Percentiles rank a stretch among this genome's conserved stretches.
These are phyloP conservation scores for Ettlia oleoabundans DNA, from an alignment of 139 green algal species.

Conservation along the genomic window DNA sequence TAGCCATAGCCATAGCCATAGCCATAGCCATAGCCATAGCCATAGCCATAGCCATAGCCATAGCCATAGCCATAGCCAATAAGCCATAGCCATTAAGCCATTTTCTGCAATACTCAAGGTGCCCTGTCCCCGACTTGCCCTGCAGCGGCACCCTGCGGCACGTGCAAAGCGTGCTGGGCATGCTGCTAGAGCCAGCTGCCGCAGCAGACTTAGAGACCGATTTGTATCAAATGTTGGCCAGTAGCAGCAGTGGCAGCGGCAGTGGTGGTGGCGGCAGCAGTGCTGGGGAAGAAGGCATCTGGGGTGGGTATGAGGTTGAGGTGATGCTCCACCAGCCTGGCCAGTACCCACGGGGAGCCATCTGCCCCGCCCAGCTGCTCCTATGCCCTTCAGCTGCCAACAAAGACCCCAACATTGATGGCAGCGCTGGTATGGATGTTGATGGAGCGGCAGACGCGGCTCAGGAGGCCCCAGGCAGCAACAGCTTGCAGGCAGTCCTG, in stretches of 20 bases:
- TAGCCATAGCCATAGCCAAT: too few relatives aligned
- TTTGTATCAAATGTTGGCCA: too few relatives aligned
- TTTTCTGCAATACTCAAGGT: too few relatives aligned
- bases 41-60: too few relatives aligned
- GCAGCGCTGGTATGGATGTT: background rate
- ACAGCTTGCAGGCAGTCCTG: conserved; percentile 3
- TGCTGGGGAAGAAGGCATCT: background rate
- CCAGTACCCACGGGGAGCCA: conserved; percentile 25
- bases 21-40: too few relatives aligned
- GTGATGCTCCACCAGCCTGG: conserved; percentile 44
- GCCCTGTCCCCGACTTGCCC: background rate
- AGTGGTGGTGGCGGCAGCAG: background rate
- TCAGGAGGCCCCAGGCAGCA: background rate
- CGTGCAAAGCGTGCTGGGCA: background rate
- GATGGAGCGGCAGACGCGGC: background rate
- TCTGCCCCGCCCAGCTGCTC: conserved; percentile 42
- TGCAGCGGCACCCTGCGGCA: background rate
- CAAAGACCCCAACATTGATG: background rate
- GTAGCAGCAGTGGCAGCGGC: background rate
- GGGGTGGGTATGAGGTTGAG: conserved; percentile 34
- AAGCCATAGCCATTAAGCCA: too few relatives aligned
- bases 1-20: too few relatives aligned
- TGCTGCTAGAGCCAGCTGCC: background rate
- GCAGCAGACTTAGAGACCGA: background rate
- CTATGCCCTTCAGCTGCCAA: conserved; percentile 16